Conservation (phyloP, 2,329 filamentous ascomycete species). For the Penicillium polonicum region DNA sequence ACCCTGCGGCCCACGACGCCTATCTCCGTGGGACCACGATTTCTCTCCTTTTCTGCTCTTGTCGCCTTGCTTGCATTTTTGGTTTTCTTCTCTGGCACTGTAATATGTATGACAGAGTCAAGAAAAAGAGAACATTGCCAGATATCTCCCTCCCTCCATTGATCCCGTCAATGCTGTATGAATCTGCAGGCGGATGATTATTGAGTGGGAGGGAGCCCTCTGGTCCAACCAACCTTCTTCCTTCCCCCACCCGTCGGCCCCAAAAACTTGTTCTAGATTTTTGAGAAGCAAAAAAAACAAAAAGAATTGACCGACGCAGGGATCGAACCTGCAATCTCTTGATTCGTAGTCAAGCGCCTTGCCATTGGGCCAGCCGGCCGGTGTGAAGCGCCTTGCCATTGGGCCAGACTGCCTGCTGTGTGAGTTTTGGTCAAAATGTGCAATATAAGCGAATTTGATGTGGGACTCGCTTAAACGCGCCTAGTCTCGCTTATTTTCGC, state of each 20-base stretch:
- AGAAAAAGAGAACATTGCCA: neutral
- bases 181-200: no score
- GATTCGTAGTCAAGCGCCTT: constrained; percentile 55
- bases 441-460: neutral
- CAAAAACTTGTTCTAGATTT: no score
- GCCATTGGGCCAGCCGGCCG: constrained; percentile 47
- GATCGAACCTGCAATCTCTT: constrained; percentile 53
- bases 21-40: no score
- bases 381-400: constrained; percentile 53
- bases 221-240: neutral
- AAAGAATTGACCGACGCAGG: constrained; percentile 40
- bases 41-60: neutral
- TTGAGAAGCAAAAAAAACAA: neutral
- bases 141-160: no score
- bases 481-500: neutral
- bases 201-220: no score
- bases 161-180: no score
- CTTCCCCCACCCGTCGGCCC: no score
- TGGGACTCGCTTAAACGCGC: neutral
- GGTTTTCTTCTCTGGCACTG: neutral
- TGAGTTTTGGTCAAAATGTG: rapidly evolving
- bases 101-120: neutral
- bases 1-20: neutral
- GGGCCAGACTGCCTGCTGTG: constrained; percentile 30
- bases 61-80: neutral